Base-by-base conservation (phyloP, 306 rosid species). In the Rosa rugosa region DNA sequence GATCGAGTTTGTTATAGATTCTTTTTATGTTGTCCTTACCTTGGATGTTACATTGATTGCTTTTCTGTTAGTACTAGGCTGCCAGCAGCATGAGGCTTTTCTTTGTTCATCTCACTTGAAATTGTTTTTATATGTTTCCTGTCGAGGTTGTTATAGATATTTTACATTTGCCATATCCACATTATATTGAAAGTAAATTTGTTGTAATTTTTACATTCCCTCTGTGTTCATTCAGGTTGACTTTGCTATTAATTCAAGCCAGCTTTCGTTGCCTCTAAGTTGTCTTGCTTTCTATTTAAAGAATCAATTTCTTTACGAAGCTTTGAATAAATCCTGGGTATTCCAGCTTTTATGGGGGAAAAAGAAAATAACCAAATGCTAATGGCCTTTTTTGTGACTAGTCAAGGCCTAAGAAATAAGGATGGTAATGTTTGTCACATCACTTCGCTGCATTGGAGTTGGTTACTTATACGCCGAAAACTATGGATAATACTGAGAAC, bases 21-120 rank as follows among this genome's bases (percentile, higher is more conserved):
- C 16, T 41, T 73, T 57, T 44, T 6, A 17, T 31, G 86, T 88
- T 74, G 86, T 89, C 88, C 76, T 92, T 64, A 50, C 77, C 60
- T 89, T 92, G 11, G 95, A 90, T 88, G 71, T 81, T 42, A 42
- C 38, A 5, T 72, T 40, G 41, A 12, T 4, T 9, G n/a, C 12
- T 20, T 60, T 11, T 40, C 56, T 72, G 53, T 34, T 34, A 71
- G 75, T 46, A 46, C 18, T 22, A 59, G 51, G 59, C 34, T 56
- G 81, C 86, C 31, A 34, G 69, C 69, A 64, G 68, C 68, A 23
- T 6, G n/a, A 63, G 68, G 18, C 68, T 63, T 49, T 42, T 9
- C 18, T 42, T 6, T 44, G 36, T 57, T 57, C 40, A 22, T 73
- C 77, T 27, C 60, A 71, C 75, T 59, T 41, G 54, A 11, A 1